These are phyloP conservation scores for Aristolochia fimbriata DNA, from an alignment of 164 flowering plant species.

Conservation along the genomic window DNA sequence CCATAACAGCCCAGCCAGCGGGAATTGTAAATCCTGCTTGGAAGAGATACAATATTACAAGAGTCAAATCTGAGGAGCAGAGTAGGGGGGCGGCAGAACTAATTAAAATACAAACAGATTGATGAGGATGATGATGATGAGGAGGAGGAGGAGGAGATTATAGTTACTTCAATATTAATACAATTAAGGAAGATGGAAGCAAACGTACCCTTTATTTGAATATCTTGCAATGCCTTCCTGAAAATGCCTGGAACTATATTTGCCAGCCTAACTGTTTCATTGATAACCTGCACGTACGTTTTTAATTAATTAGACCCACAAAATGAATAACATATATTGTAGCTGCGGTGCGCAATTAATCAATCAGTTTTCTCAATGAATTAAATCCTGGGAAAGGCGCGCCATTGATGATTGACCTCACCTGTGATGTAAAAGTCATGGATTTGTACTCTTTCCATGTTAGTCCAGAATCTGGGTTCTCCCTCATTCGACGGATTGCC, in stretches of 20 bases:
- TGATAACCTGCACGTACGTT: slow-evolving; percentile 35
- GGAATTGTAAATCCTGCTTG: slow-evolving; percentile 80
- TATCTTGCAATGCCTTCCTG: slow-evolving; percentile 26
- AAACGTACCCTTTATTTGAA: slow-evolving; percentile 25
- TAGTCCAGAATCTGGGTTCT: slow-evolving; percentile 19
- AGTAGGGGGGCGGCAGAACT: not conserved
- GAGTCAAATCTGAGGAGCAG: not conserved
- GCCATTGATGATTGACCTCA: slow-evolving; percentile 10
- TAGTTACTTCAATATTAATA: too few relatives aligned
- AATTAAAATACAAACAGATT: not conserved
- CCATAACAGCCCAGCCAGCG: slow-evolving; percentile 89
- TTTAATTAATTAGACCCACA: slow-evolving; percentile 1
- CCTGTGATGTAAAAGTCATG: slow-evolving; percentile 34
- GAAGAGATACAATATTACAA: not conserved
- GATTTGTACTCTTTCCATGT: slow-evolving; percentile 44
- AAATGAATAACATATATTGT: too few relatives aligned
- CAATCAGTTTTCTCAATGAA: too few relatives aligned
- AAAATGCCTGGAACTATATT: slow-evolving; percentile 33
- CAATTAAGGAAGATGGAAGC: too few relatives aligned
- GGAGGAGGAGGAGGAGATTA: too few relatives aligned
- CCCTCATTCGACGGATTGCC: slow-evolving; percentile 20
- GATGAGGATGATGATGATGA: not conserved
- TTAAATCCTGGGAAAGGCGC: too few relatives aligned
- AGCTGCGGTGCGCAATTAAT: too few relatives aligned
- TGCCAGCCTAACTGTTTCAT: slow-evolving; percentile 35